Conservation (phyloP, 768 basidiomycete species). For the Tricholoma flavovirens region DNA sequence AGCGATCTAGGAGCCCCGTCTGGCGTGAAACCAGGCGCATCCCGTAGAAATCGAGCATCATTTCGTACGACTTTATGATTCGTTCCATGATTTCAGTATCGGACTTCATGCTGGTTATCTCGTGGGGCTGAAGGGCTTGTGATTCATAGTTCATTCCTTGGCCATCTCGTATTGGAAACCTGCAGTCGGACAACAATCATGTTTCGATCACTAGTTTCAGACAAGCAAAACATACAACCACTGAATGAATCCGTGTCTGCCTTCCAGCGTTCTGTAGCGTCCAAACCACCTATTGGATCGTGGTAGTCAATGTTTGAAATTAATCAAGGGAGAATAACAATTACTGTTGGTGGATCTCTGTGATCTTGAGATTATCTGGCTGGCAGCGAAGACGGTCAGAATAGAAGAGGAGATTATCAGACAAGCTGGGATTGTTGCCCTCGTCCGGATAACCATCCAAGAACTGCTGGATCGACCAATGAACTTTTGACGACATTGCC, state of each 20-base stretch:
- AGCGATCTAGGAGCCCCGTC: conserved; percentile 56
- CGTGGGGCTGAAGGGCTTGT: conserved; percentile 62
- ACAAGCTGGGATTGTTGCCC: conserved; percentile 31
- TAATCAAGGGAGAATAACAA: conserved; percentile 9
- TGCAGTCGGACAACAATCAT: conserved; percentile 18
- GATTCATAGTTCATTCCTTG: conserved; percentile 66
- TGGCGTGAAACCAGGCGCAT: conserved; percentile 56
- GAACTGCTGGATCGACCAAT: conserved; percentile 53
- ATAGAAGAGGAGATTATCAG: conserved; percentile 59
- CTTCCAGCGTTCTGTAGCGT: conserved; percentile 57
- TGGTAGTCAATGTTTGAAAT: conserved; percentile 1
- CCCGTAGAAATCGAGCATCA: conserved; percentile 81
- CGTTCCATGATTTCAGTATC: conserved; percentile 43
- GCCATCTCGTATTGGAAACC: conserved; percentile 65
- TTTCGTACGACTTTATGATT: conserved; percentile 52
- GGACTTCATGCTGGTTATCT: conserved; percentile 50
- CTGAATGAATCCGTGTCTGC: conserved; percentile 70
- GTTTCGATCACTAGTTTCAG: neutral
- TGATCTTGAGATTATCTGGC: conserved; percentile 57
- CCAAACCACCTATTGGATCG: conserved; percentile 49
- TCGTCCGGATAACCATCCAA: conserved; percentile 46
- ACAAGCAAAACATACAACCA: conserved; percentile 54
- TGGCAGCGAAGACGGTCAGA: conserved; percentile 47
- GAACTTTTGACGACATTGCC: conserved; percentile 35
- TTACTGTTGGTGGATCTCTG: conserved; percentile 58